phyloP scores from a whole-genome alignment of 148 eudicot species.

The Cornus controversa region DNA sequence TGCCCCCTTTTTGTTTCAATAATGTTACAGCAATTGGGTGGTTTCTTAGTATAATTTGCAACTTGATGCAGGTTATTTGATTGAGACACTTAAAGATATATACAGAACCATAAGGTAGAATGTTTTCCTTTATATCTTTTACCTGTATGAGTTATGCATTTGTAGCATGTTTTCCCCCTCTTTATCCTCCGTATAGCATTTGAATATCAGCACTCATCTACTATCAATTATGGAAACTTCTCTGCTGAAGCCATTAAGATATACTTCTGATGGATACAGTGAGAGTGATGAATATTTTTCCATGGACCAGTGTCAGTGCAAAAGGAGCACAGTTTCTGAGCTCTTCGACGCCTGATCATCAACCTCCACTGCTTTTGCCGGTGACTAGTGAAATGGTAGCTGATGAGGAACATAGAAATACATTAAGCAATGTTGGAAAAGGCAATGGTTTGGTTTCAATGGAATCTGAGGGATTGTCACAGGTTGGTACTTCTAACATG shows the following conservation, averaged over 20 bases:
- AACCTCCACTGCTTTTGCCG: conserved; percentile 61
- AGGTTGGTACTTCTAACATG: conserved; percentile 38
- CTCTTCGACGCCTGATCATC: conserved; percentile 67
- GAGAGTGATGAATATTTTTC: conserved; percentile 12
- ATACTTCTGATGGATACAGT: conserved; percentile 9
- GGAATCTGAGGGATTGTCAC: conserved; percentile 49
- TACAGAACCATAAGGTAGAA: conserved; percentile 61
- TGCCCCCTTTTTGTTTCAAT: neutral
- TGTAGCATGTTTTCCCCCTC: neutral
- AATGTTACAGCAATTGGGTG: neutral
- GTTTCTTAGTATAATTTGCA: conserved; percentile 15
- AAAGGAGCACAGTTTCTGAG: conserved; percentile 64
- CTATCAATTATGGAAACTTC: neutral
- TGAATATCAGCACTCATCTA: neutral
- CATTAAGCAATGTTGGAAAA: conserved; percentile 35
- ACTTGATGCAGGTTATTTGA: conserved; percentile 61
- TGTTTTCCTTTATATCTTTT: neutral
- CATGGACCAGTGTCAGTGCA: conserved; percentile 56
- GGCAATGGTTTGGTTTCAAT: conserved; percentile 27
- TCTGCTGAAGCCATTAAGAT: neutral
- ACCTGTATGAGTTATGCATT: neutral
- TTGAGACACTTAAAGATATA: conserved; percentile 51
- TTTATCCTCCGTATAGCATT: conserved; percentile 1
- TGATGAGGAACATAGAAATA: conserved; percentile 37
- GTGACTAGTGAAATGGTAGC: conserved; percentile 48